phyloP scores from a whole-genome alignment of 2,329 filamentous ascomycete genomes.

The Trichophyton rubrum region DNA sequence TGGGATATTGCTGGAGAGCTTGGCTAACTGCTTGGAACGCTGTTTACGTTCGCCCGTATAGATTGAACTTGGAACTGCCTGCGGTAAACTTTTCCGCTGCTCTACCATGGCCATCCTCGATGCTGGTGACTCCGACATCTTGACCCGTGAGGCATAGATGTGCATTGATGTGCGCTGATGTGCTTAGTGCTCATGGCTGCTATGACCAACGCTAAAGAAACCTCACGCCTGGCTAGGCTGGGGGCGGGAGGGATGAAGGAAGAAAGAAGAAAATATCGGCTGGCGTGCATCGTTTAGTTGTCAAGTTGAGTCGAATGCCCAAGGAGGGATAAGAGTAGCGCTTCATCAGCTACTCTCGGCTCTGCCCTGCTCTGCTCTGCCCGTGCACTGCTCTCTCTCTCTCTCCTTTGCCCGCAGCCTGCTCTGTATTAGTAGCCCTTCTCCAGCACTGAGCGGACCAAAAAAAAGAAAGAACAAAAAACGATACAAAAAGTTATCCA shows the following conservation, averaged over 20 bases:
- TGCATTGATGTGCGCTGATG: background rate
- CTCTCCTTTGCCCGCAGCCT: background rate
- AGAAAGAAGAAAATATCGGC: background rate
- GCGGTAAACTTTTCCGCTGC: slow-evolving; percentile 98
- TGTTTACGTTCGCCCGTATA: slow-evolving; percentile 31
- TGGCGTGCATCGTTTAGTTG: background rate
- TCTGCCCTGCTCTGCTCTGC: no score
- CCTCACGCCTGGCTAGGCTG: no score
- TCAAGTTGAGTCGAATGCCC: no score
- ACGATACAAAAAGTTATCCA: background rate
- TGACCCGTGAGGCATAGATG: slow-evolving; percentile 37
- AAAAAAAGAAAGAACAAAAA: background rate
- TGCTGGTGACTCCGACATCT: slow-evolving; percentile 96
- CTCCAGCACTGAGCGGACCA: background rate
- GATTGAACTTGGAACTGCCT: slow-evolving; percentile 97
- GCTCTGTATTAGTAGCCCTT: background rate
- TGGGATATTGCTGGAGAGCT: slow-evolving; percentile 10
- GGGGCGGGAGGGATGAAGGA: no score
- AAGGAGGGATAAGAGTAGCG: background rate
- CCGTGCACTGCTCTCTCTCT: no score
- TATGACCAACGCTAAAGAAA: no score
- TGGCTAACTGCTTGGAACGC: slow-evolving; percentile 13
- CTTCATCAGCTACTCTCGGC: background rate
- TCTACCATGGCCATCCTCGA: slow-evolving; percentile 95
- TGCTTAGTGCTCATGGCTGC: background rate